phyloP scores from a whole-genome alignment of 176 grass and related monocot species.

The Zoysia pacifica region DNA sequence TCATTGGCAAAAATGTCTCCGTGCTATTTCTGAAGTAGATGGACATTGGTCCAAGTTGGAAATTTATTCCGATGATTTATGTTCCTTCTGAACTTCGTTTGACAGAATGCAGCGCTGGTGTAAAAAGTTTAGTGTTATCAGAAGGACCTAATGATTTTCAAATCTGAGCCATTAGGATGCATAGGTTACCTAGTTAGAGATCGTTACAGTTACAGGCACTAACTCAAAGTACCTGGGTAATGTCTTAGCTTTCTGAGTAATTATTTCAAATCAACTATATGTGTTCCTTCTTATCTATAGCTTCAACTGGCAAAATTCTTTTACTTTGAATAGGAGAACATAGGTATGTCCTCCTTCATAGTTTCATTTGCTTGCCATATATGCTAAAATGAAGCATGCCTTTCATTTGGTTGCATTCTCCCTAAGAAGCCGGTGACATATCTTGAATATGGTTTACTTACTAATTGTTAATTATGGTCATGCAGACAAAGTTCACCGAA shows the following conservation, averaged over 20 bases:
- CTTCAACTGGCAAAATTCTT: neutral
- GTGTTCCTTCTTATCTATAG: neutral
- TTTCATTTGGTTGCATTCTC: neutral
- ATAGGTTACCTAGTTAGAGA: neutral
- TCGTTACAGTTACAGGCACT: neutral
- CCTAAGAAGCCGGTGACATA: neutral
- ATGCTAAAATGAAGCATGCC: neutral
- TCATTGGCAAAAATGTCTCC: neutral
- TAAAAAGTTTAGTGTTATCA: neutral
- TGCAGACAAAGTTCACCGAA: slow-evolving; percentile 68
- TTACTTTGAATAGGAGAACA: neutral
- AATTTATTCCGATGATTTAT: neutral
- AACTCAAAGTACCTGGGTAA: neutral
- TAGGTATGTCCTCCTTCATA: neutral
- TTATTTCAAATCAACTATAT: neutral
- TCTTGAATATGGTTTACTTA: slow-evolving; percentile 31
- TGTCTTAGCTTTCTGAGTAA: neutral
- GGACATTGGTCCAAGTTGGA: slow-evolving; percentile 1
- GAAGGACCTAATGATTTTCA: neutral
- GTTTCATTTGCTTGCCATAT: slow-evolving; percentile 13
- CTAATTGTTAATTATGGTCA: slow-evolving; percentile 38
- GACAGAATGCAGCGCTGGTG: slow-evolving; percentile 6
- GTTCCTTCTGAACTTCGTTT: neutral
- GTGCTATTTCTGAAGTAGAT: neutral
- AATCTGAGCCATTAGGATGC: neutral